Base-by-base conservation (phyloP, 2,329 filamentous ascomycete species). In the Colletotrichum kahawae region DNA sequence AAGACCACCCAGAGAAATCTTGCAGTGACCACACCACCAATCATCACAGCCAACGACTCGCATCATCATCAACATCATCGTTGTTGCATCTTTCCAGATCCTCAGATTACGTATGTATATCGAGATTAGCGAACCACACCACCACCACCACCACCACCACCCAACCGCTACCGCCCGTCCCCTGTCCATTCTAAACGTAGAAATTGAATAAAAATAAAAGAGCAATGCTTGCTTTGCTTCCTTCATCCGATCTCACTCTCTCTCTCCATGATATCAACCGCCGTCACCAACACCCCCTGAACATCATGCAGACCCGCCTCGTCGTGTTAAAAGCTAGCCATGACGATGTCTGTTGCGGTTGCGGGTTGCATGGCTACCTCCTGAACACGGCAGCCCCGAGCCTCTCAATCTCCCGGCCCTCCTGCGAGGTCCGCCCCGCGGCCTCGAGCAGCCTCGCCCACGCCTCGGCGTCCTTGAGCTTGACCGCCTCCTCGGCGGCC, bases 401-500 rank as follows among this genome's bases (percentile, higher is more conserved):
- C 79, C 94, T 90, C 85, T 98, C 95, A 84, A 98, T 95, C 84
- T 98, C 96, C 77, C 92, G 85, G 3, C 89, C 91, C 77, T 93
- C 92, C 27, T 90, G 86, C 67, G 93, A 93, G 38, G 89, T 90
- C 67, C 92, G 91, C 7, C 92, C 93, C 18, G 95, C 95, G 78
- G 93, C 95, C 72, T 91, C 90, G 78, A 95, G 88, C 77, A 98
- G 85, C 67, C 92, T 88, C 79, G 93, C 91, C 85, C 97, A 92
- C n/a, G 93, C 87, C 79, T 93, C 93, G 64, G 91, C 87, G 82
- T 99, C 95, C 84, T 94, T 97, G 75, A 91, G 89, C 85, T 93
- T 95, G 75, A 95, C 90, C 4, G 97, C 96, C 86, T 98, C 97
- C 85, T 98, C 96, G 5, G 94, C 97, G 4, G 97, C 97, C 85